phyloP scores from a whole-genome alignment of 1,139 yeast species.

The Taphrina communis region DNA sequence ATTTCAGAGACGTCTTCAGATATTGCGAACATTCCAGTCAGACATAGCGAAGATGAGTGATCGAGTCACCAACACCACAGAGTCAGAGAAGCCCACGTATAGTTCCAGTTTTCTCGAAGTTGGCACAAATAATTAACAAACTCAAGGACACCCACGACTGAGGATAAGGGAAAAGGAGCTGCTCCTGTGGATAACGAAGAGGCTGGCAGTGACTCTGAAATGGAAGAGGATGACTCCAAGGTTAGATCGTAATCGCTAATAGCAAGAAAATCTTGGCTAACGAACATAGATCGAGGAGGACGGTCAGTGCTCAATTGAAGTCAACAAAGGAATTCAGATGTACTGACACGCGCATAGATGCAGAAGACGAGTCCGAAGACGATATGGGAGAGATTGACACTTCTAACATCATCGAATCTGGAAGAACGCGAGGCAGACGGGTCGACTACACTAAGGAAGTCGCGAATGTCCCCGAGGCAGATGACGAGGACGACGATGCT shows the following conservation, averaged over 20 bases:
- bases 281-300: slow-evolving; percentile 23
- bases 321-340: not conserved
- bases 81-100: slow-evolving; percentile 1
- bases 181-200: slow-evolving; percentile 46
- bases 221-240: slow-evolving; percentile 39
- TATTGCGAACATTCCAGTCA: too few relatives aligned
- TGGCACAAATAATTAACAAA: not conserved
- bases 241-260: slow-evolving; percentile 4
- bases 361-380: slow-evolving; percentile 68
- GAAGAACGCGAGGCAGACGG: slow-evolving; percentile 88
- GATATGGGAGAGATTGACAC: slow-evolving; percentile 83
- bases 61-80: not conserved
- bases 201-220: slow-evolving; percentile 45
- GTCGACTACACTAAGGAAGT: slow-evolving; percentile 71
- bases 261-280: not conserved
- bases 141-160: not conserved
- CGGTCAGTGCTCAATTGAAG: slow-evolving; percentile 6
- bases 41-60: slow-evolving; percentile 5
- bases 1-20: too few relatives aligned
- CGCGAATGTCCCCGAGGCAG: slow-evolving; percentile 38
- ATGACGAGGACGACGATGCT: slow-evolving; percentile 43
- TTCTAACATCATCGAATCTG: slow-evolving; percentile 78
- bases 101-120: not conserved
- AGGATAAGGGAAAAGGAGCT: slow-evolving; percentile 19
- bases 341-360: slow-evolving; percentile 45